Base-by-base conservation (phyloP, 352 stramenopile species). In the Phytophthora pini region DNA sequence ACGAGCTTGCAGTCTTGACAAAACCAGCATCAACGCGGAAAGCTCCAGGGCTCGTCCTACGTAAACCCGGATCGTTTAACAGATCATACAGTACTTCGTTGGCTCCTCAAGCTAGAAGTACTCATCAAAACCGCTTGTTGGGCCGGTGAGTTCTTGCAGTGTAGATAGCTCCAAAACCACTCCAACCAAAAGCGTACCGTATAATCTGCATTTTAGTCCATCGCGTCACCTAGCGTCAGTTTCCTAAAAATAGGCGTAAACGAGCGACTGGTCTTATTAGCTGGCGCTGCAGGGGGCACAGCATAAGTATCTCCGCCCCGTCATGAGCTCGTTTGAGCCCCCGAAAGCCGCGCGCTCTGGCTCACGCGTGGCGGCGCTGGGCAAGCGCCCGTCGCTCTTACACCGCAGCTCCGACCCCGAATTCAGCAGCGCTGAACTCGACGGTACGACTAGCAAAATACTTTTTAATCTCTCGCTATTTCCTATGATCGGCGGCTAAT, bases 321-420 rank as follows among this genome's bases (percentile, higher is more conserved):
- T n/a, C 26, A 81, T 81, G 73, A 81, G 73, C 59, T 78, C 73
- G 31, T 81, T 81, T 56, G 70, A 69, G 58, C 56, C 50, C 5
- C 32, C 66, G 4, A 74, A 44, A 36, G 4, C 68, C 2, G 39
- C 46, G 13, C 47, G 29, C 27, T 44, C 34, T 9, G 24, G 48
- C n/a, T 54, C 55, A 26, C 61, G 61, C 38, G 64, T 65, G 43
- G 64, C 41, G n/a, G 56, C 52, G 56, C 46, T 57, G 5, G 59
- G 64, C 53, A 76, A 55, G 50, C 54, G 46, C 65, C 68, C 63
- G 32, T 58, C 67, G 57, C 73, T 92, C 26, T 34, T 68, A 43
- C 83, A 92, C 48, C 80, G 83, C 47, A 77, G 78, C 49, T 92
- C 83, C 3, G 83, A 92, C 56, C 83, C 83, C 22, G 68, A 82